Evolutionary conservation across 805 yeast species (phyloP).

Genomic region (Nakazawaea holstii): DNA sequence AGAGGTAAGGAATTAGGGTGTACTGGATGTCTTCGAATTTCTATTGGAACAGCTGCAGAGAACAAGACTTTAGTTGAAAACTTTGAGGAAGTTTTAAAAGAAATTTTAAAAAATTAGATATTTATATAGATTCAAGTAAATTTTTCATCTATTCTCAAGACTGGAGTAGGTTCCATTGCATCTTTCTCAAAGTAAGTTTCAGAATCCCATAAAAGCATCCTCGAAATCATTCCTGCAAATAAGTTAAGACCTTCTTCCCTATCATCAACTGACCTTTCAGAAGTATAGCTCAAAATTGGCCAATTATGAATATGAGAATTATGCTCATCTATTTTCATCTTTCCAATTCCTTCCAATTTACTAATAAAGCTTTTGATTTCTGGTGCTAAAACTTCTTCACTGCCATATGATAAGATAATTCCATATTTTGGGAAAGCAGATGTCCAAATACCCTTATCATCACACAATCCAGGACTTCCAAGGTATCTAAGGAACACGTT

Average conservation of each 20-base stretch:
- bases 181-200: constrained; percentile 19
- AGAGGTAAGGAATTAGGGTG: constrained; percentile 92
- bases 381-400: constrained; percentile 31
- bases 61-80: constrained; percentile 51
- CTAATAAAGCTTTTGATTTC: constrained; percentile 29
- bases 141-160: constrained; percentile 15
- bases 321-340: constrained; percentile 28
- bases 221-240: constrained; percentile 33
- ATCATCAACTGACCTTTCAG: constrained; percentile 37
- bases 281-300: constrained; percentile 37
- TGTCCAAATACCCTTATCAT: constrained; percentile 30
- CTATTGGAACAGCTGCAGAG: constrained; percentile 81
- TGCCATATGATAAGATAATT: constrained; percentile 35
- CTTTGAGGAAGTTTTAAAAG: constrained; percentile 23
- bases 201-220: constrained; percentile 39
- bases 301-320: constrained; percentile 38
- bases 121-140: constrained; percentile 4
- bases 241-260: constrained; percentile 36
- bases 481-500: constrained; percentile 16
- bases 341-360: constrained; percentile 21
- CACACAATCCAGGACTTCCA: constrained; percentile 28
- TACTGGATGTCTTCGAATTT: constrained; percentile 78
- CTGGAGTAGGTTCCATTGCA: constrained; percentile 12
- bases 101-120: constrained; percentile 1
- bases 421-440: constrained; percentile 37